phyloP scores from a whole-genome alignment of 306 rosid genomes.

The Cucurbita ficifolia region DNA sequence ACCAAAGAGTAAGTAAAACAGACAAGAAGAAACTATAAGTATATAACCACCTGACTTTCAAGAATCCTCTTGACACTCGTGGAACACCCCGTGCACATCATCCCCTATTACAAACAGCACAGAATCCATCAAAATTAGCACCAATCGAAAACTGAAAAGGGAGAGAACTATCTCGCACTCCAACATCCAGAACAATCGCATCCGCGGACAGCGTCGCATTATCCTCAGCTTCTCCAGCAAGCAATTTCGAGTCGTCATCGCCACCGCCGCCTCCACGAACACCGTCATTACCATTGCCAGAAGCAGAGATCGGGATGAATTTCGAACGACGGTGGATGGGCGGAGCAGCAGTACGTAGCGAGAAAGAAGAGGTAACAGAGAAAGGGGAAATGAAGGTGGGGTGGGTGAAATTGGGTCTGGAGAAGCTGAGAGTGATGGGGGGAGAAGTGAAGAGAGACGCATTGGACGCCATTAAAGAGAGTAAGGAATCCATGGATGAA shows the following conservation, averaged over 20 bases:
- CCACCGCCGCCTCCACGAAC: neutral
- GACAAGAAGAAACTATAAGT: neutral
- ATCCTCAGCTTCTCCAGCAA: neutral
- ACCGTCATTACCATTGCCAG: neutral
- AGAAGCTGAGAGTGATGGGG: neutral
- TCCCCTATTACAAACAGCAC: slow-evolving; percentile 15
- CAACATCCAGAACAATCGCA: slow-evolving; percentile 1
- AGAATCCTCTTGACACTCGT: slow-evolving; percentile 58
- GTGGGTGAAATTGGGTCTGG: neutral
- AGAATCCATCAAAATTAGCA: neutral
- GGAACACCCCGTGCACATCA: slow-evolving; percentile 75
- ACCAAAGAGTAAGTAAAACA: neutral
- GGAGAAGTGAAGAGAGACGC: neutral
- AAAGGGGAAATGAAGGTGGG: neutral
- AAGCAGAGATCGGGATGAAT: neutral
- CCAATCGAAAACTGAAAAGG: neutral
- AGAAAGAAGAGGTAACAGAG: neutral
- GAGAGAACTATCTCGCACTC: neutral
- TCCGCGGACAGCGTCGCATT: neutral
- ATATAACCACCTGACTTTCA: slow-evolving; percentile 17
- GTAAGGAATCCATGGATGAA: neutral
- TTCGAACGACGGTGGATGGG: neutral
- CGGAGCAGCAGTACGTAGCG: neutral
- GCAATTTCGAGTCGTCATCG: neutral
- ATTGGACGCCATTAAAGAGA: neutral